These are phyloP conservation scores for Scopulariopsis brevicaulis DNA, from an alignment of 2,329 filamentous ascomycete genomes.

Conservation along the genomic window DNA sequence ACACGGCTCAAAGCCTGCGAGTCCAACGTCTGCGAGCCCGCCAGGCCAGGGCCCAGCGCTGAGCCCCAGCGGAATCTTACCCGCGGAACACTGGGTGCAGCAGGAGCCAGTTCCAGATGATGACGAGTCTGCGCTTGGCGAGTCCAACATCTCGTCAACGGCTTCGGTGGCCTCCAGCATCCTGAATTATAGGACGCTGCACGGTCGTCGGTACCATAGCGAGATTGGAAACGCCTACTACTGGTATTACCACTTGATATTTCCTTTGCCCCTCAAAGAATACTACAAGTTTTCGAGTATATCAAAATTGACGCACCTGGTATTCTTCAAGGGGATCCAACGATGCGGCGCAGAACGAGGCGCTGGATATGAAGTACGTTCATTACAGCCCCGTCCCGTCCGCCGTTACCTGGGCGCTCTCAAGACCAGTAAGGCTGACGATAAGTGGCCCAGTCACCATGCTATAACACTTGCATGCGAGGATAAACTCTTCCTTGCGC, in stretches of 20 bases:
- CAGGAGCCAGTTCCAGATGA: background rate
- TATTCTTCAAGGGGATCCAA: constrained; percentile 5
- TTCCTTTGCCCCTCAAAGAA: background rate
- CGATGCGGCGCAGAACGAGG: constrained; percentile 8
- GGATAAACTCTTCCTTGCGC: constrained; percentile 12
- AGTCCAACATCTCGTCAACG: constrained; percentile 12
- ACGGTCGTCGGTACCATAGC: constrained; percentile 14
- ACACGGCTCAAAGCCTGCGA: background rate
- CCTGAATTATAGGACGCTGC: constrained; percentile 15
- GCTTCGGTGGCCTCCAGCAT: constrained; percentile 19
- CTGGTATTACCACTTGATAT: constrained; percentile 3
- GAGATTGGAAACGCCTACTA: constrained; percentile 13
- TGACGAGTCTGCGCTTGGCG: background rate
- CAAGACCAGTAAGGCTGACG: background rate
- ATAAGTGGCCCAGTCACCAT: constrained; percentile 9
- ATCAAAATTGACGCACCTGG: background rate
- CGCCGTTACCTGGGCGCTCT: no score
- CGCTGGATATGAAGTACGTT: constrained; percentile 11
- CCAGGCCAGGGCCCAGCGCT: background rate
- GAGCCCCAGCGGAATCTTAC: background rate
- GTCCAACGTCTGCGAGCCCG: background rate
- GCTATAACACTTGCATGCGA: constrained; percentile 11
- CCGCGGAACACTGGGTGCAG: background rate
- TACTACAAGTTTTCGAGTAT: background rate
- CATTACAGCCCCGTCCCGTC: background rate